A percentile compares a stretch with the other conserved stretches of the same genome.
Conservation (phyloP, 257 asterid species). For the Oldenlandia corymbosa region DNA sequence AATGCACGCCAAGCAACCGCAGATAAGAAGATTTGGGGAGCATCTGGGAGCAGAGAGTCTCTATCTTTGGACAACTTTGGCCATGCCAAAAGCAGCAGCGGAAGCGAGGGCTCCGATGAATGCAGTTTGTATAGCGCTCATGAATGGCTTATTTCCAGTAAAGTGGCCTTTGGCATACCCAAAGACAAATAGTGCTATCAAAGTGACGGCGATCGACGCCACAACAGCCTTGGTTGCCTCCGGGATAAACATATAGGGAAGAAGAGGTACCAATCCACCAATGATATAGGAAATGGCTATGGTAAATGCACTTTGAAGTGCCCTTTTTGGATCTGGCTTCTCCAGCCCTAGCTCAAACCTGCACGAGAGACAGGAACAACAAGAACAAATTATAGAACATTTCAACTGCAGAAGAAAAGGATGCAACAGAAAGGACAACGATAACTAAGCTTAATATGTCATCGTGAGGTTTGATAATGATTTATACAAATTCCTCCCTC, state of each 20-base stretch:
- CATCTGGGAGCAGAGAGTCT: background rate
- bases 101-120: constrained; percentile 92
- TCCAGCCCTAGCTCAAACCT: constrained; percentile 94
- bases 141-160: constrained; percentile 65
- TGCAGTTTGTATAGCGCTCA: constrained; percentile 74
- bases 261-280: constrained; percentile 84
- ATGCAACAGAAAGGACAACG: too few species aligned
- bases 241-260: constrained; percentile 71
- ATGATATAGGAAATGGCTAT: constrained; percentile 69
- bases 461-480: too few species aligned
- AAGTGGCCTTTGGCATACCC: constrained; percentile 84
- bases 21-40: too few species aligned
- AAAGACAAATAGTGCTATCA: constrained; percentile 61
- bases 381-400: background rate
- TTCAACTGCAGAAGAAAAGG: too few species aligned
- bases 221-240: constrained; percentile 51
- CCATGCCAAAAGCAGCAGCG: constrained; percentile 95
- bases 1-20: too few species aligned
- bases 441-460: too few species aligned
- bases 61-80: constrained; percentile 66
- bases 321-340: constrained; percentile 92
- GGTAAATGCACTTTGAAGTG: constrained; percentile 77
- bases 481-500: too few species aligned
- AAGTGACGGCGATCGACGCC: constrained; percentile 60
- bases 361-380: constrained; percentile 2